Percentiles rank a stretch among this genome's conserved stretches.
Evolutionary conservation across 2,329 filamentous ascomycete genomes (phyloP).

Genomic region (Periglandula ipomoeae): DNA sequence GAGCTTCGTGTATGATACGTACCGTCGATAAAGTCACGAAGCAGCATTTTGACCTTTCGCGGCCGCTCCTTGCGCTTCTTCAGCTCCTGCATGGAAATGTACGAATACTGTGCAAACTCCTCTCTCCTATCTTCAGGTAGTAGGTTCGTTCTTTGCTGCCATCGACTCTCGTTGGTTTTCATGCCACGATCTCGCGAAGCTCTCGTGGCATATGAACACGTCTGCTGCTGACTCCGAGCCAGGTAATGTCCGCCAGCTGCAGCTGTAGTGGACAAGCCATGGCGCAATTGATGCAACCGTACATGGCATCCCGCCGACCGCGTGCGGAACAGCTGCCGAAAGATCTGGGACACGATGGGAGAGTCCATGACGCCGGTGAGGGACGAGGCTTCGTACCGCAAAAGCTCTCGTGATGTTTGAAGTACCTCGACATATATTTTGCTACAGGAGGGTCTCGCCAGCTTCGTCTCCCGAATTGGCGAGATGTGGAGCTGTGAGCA

Average conservation of each 20-base stretch:
- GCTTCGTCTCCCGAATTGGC: background rate
- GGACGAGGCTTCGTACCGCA: background rate
- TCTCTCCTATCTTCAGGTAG: constrained; percentile 68
- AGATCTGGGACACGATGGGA: constrained; percentile 65
- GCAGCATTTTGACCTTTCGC: constrained; percentile 87
- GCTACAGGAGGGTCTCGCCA: background rate
- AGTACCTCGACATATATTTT: background rate
- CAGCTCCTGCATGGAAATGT: constrained; percentile 75
- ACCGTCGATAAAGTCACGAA: constrained; percentile 97
- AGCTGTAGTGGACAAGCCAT: background rate
- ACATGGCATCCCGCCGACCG: constrained; percentile 25
- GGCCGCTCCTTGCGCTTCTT: constrained; percentile 66
- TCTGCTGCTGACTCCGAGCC: constrained; percentile 11
- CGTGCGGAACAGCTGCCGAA: constrained; percentile 77
- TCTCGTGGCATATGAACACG: constrained; percentile 17
- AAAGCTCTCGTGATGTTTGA: constrained; percentile 1
- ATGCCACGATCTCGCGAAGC: constrained; percentile 29
- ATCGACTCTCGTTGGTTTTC: constrained; percentile 56
- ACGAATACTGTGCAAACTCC: constrained; percentile 74
- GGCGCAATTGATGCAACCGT: constrained; percentile 6
- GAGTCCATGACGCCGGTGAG: constrained; percentile 61
- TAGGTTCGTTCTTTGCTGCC: constrained; percentile 75
- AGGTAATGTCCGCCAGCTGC: constrained; percentile 1
- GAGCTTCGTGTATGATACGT: constrained; percentile 10
- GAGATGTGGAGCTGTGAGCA: background rate